These are phyloP conservation scores for Rhodotorula mucilaginosa DNA, from an alignment of 1,284 basidiomycete species.

Conservation along the genomic window DNA sequence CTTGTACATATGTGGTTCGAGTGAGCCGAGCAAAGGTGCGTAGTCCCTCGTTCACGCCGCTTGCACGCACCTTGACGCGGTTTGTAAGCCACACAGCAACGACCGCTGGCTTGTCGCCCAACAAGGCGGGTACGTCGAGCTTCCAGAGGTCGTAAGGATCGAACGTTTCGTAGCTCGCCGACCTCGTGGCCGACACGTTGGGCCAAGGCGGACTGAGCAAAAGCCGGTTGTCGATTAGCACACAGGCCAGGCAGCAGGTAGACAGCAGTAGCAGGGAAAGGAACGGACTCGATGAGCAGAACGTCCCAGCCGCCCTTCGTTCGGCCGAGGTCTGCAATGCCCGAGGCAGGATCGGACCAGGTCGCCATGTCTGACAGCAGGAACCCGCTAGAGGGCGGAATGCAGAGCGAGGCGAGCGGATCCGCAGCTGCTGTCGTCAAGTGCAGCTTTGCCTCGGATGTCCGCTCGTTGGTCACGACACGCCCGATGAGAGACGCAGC, in stretches of 20 bases:
- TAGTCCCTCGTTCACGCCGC: too few species aligned
- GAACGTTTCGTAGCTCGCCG: constrained; percentile 39
- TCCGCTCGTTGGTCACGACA: constrained; percentile 10
- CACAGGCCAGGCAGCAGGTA: neutral
- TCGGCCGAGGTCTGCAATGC: neutral
- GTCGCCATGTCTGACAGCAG: constrained; percentile 25
- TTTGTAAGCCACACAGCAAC: constrained; percentile 44
- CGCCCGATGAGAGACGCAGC: constrained; percentile 4
- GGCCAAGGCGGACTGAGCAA: constrained; percentile 43
- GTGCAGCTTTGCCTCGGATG: neutral
- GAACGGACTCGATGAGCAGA: constrained; percentile 30
- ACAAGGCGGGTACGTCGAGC: constrained; percentile 31
- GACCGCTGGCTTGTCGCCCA: constrained; percentile 28
- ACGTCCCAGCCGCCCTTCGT: constrained; percentile 26
- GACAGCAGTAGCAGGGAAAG: neutral
- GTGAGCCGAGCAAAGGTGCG: neutral
- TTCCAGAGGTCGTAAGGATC: constrained; percentile 44
- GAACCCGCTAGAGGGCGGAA: constrained; percentile 33
- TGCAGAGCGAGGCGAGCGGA: neutral
- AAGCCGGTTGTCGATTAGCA: neutral
- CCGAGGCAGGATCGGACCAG: constrained; percentile 15
- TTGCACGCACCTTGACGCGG: constrained; percentile 33
- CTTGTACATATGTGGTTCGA: neutral
- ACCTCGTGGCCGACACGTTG: constrained; percentile 37
- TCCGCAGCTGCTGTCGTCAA: neutral